Evolutionary conservation across 2,329 filamentous ascomycete genomes (phyloP).

Genomic region (Fusarium lateritium): DNA sequence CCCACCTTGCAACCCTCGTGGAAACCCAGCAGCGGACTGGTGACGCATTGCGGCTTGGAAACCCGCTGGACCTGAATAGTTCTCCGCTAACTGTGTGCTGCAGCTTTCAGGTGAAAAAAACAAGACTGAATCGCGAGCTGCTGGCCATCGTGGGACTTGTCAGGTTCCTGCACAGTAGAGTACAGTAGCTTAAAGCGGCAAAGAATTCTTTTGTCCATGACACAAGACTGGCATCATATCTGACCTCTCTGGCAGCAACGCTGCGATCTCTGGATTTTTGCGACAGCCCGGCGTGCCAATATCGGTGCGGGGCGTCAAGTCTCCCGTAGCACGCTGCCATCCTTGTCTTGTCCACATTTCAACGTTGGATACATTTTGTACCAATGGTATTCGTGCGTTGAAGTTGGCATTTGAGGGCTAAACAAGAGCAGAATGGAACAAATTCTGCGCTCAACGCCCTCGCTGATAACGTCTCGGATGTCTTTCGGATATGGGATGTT

Average conservation of each 20-base stretch:
- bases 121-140: constrained; percentile 19
- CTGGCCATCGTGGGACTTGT: constrained; percentile 24
- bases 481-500: background rate
- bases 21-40: constrained; percentile 35
- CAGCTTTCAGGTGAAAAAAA: constrained; percentile 7
- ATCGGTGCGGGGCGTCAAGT: constrained; percentile 43
- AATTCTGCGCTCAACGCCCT: background rate
- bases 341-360: constrained; percentile 41
- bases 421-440: background rate
- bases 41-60: constrained; percentile 45
- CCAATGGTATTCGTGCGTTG: constrained; percentile 7
- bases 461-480: background rate
- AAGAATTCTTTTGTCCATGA: constrained; percentile 42
- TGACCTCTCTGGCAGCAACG: constrained; percentile 32
- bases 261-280: constrained; percentile 33
- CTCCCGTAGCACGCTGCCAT: constrained; percentile 33
- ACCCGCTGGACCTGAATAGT: constrained; percentile 2
- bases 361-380: constrained; percentile 11
- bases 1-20: constrained; percentile 43
- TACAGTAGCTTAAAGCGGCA: constrained; percentile 21
- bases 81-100: constrained; percentile 26
- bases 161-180: constrained; percentile 21
- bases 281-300: constrained; percentile 41
- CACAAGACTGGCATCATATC: constrained; percentile 50
- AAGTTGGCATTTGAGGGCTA: constrained; percentile 3